Conservation (phyloP, 1,284 basidiomycete species). For the Afroboletus lepidellus region DNA sequence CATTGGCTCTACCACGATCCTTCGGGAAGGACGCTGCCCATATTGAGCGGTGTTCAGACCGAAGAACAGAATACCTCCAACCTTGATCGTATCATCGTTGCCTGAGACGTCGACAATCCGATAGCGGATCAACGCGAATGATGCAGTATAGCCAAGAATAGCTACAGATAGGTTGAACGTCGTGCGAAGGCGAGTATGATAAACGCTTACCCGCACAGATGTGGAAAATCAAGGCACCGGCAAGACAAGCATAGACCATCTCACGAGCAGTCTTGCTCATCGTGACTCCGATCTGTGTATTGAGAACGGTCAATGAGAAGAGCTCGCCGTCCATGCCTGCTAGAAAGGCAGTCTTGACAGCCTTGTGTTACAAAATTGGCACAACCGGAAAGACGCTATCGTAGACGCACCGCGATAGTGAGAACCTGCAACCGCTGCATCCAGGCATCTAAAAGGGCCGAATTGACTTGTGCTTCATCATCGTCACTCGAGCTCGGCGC, state of each 20-base stretch:
- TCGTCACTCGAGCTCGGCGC: slow-evolving; percentile 1
- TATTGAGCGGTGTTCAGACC: slow-evolving; percentile 7
- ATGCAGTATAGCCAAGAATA: slow-evolving; percentile 32
- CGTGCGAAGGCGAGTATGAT: neutral
- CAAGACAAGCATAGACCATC: slow-evolving; percentile 30
- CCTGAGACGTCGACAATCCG: slow-evolving; percentile 17
- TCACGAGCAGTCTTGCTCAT: slow-evolving; percentile 14
- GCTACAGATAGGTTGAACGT: slow-evolving; percentile 10
- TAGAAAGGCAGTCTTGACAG: slow-evolving; percentile 30
- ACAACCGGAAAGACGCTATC: neutral
- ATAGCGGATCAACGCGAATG: slow-evolving; percentile 29
- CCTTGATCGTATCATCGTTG: slow-evolving; percentile 18
- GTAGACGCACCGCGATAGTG: slow-evolving; percentile 30
- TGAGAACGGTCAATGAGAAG: slow-evolving; percentile 27
- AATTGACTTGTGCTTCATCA: slow-evolving; percentile 12
- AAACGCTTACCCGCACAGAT: slow-evolving; percentile 27
- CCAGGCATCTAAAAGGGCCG: slow-evolving; percentile 25
- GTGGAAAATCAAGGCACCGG: slow-evolving; percentile 33
- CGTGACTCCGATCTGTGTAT: slow-evolving; percentile 21
- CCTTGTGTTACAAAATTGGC: neutral
- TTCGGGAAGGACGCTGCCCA: slow-evolving; percentile 9
- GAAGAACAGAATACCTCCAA: neutral
- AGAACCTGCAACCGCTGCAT: slow-evolving; percentile 29
- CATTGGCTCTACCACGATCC: slow-evolving; percentile 21
- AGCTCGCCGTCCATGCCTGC: slow-evolving; percentile 30